These are phyloP conservation scores for Tolypocladium sp. DNA, from an alignment of 2,329 filamentous ascomycete species.

Conservation along the genomic window DNA sequence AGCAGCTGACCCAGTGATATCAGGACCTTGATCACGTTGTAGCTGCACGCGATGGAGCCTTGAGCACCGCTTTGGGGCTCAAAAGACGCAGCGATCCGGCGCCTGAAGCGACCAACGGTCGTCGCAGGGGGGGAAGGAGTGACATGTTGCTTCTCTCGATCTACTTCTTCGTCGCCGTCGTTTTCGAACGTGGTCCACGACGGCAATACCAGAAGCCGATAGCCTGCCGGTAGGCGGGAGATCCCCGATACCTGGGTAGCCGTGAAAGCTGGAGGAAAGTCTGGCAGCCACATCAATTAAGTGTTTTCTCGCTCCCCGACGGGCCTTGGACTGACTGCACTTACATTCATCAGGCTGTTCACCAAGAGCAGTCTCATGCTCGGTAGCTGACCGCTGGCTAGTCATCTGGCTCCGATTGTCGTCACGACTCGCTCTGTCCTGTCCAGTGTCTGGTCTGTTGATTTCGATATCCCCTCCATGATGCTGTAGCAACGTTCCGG, in stretches of 20 bases:
- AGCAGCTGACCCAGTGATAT: constrained; percentile 4
- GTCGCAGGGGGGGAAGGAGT: background rate
- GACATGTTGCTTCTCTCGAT: background rate
- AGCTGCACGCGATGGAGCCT: background rate
- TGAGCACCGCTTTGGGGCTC: background rate
- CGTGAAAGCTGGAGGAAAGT: background rate
- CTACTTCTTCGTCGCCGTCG: background rate
- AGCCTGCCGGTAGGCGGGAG: background rate
- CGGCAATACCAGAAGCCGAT: constrained; percentile 1
- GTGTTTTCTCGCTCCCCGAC: background rate
- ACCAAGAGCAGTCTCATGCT: background rate
- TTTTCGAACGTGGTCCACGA: background rate
- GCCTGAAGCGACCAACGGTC: too few relatives aligned
- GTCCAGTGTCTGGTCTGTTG: background rate
- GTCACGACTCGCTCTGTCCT: background rate
- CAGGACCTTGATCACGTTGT: constrained; percentile 1
- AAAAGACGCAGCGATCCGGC: background rate
- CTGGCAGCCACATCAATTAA: background rate
- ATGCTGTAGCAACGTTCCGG: background rate
- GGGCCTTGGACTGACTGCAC: background rate
- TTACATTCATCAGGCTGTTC: background rate
- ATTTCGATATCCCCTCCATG: background rate
- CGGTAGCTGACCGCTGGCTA: background rate
- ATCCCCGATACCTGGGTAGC: background rate
- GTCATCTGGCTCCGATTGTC: background rate